phyloP scores from a whole-genome alignment of 2,329 filamentous ascomycete species.

The Ascochyta lentis region DNA sequence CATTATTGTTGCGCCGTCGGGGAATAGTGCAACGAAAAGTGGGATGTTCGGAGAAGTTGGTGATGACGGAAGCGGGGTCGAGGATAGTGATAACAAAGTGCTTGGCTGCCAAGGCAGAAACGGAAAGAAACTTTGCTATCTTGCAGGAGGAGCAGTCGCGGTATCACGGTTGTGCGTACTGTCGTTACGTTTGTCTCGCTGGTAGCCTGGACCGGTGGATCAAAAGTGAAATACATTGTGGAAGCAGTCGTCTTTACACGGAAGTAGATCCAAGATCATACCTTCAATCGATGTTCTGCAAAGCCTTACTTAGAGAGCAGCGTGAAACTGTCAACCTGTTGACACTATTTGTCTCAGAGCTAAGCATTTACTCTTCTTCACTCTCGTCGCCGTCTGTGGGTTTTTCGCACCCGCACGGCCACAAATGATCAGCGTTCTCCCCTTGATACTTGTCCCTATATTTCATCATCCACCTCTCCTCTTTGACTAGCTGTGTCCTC shows the following conservation, averaged over 20 bases:
- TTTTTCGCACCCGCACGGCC: constrained; percentile 37
- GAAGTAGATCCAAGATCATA: no score
- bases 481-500: neutral
- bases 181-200: no score
- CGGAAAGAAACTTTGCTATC: no score
- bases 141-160: no score
- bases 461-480: constrained; percentile 20
- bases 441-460: constrained; percentile 32
- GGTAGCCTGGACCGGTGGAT: no score
- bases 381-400: constrained; percentile 15
- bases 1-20: constrained; percentile 1
- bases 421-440: constrained; percentile 16
- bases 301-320: no score
- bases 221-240: no score
- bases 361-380: constrained; percentile 22
- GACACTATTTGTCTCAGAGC: no score
- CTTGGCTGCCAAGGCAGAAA: neutral
- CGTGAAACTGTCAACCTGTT: no score
- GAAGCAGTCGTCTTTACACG: no score
- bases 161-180: no score
- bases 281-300: no score
- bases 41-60: constrained; percentile 3
- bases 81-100: constrained; percentile 1
- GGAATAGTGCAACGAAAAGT: constrained; percentile 2
- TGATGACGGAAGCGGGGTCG: constrained; percentile 10